Evolutionary conservation across 2,329 filamentous ascomycete species (phyloP), one percentile per base, ranked within the genome.

Genomic region (Cadophora sp.): DNA sequence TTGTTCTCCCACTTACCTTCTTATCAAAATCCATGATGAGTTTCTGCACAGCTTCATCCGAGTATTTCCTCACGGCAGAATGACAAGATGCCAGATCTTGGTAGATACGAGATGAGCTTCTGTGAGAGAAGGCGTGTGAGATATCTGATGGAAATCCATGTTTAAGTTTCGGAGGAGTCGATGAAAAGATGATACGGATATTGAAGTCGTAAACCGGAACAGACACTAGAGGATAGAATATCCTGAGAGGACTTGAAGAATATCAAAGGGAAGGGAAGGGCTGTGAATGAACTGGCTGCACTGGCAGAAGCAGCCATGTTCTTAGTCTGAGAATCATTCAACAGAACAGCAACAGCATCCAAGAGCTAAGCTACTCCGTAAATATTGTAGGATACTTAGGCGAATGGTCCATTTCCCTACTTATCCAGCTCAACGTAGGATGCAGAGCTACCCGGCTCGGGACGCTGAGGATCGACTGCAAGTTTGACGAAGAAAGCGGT

Each of bases 61-160:
- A 65, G 41, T 51, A 61, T 41, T 22, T 55, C 20, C 58, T 50
- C 9, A 47, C 58, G 16, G 56, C 22, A 65, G 65, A 56, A 39
- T 65, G 69, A 50, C 62, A 73, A 30, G 59, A 48, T 58, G 61
- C 66, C n/a, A 74, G 68, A 58, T 76, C 73, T 66, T 69, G 68
- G 64, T 76, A 73, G 4, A 74, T 69, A 14, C 67, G 66, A 48
- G 73, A 73, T 11, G 65, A 65, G 8, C 45, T 65, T 65, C 71
- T 75, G 43, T 62, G 61, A 56, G 67, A 72, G n/a, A 30, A n/a
- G n/a, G 58, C 36, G 72, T 71, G 68, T 75, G 66, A 73, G 74
- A 71, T n/a, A 72, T 62, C 22, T 39, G n/a, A 24, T 36, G 70
- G 66, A 59, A 69, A 66, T 45, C 67, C 66, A 66, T 73, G 66